Evolutionary conservation across 2,329 filamentous ascomycete genomes (phyloP).

Genomic region (Fusarium euwallaceae): DNA sequence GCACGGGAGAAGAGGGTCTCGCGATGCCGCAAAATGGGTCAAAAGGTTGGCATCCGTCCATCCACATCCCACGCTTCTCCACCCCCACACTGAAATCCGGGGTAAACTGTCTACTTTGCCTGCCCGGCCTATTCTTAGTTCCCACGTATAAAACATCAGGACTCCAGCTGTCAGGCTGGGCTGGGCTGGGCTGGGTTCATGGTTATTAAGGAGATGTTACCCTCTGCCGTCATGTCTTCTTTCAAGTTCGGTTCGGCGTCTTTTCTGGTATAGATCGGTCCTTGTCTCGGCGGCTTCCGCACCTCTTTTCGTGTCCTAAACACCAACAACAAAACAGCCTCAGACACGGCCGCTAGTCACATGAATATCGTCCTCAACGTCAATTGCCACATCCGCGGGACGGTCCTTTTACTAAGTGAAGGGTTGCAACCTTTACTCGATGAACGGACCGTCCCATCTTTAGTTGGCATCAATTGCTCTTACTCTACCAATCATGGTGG

Average conservation of each 20-base stretch:
- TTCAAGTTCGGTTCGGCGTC: constrained; percentile 14
- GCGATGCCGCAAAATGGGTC: constrained; percentile 32
- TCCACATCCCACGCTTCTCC: constrained; percentile 39
- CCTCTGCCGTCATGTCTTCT: constrained; percentile 14
- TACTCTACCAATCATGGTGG: neutral
- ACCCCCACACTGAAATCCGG: constrained; percentile 44
- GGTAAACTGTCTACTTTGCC: constrained; percentile 24
- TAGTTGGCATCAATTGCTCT: neutral
- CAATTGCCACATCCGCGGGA: constrained; percentile 15
- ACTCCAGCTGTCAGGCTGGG: constrained; percentile 17
- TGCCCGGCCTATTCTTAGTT: constrained; percentile 27
- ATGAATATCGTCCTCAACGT: constrained; percentile 17
- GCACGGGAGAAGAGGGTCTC: constrained; percentile 32
- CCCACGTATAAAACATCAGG: constrained; percentile 28
- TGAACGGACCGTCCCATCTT: constrained; percentile 4
- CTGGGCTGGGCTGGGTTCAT: constrained; percentile 13
- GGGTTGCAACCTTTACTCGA: constrained; percentile 1
- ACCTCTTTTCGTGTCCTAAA: neutral
- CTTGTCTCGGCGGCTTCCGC: constrained; percentile 16
- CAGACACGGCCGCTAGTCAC: constrained; percentile 24
- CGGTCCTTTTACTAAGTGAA: constrained; percentile 2
- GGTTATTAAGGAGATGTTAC: constrained; percentile 17
- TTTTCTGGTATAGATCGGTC: constrained; percentile 8
- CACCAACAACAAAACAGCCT: constrained; percentile 7
- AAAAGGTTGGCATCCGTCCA: constrained; percentile 24